Evolutionary conservation across 140 eudicot species (phyloP).

Genomic region (Flaveria floridana): DNA sequence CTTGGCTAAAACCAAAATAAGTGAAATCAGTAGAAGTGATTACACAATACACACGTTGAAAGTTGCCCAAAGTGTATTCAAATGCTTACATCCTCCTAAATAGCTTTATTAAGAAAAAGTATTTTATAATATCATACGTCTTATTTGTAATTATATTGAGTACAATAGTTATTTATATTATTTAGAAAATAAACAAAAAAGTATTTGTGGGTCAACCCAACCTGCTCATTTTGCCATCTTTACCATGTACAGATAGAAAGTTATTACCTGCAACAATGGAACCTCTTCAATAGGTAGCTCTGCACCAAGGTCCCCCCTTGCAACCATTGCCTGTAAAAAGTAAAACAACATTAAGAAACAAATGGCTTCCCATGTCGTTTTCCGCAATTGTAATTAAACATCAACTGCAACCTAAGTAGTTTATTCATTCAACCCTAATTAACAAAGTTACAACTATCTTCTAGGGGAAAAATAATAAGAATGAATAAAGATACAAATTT

Average conservation of each 20-base stretch:
- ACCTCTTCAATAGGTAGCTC: slow-evolving; percentile 97
- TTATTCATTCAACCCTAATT: neutral
- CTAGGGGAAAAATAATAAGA: slow-evolving; percentile 2
- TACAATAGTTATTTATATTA: neutral
- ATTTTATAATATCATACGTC: neutral
- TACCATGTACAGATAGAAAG: neutral
- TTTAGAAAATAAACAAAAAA: neutral
- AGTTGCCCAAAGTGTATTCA: neutral
- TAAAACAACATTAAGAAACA: neutral
- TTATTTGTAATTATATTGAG: neutral
- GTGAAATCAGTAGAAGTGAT: neutral
- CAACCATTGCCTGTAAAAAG: slow-evolving; percentile 83
- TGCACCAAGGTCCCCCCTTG: slow-evolving; percentile 98
- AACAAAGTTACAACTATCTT: neutral
- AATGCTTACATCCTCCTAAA: neutral
- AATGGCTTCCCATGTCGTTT: neutral
- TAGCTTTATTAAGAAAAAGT: neutral
- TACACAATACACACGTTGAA: neutral
- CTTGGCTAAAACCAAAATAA: neutral
- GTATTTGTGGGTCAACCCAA: neutral
- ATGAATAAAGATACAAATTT: neutral
- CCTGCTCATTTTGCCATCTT: neutral
- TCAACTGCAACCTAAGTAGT: neutral
- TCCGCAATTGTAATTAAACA: neutral
- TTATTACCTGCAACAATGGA: slow-evolving; percentile 87